Percentiles rank a stretch among this genome's conserved stretches.
Evolutionary conservation across 1,284 basidiomycete genomes (phyloP).

Genomic region (Coniophora puteana): DNA sequence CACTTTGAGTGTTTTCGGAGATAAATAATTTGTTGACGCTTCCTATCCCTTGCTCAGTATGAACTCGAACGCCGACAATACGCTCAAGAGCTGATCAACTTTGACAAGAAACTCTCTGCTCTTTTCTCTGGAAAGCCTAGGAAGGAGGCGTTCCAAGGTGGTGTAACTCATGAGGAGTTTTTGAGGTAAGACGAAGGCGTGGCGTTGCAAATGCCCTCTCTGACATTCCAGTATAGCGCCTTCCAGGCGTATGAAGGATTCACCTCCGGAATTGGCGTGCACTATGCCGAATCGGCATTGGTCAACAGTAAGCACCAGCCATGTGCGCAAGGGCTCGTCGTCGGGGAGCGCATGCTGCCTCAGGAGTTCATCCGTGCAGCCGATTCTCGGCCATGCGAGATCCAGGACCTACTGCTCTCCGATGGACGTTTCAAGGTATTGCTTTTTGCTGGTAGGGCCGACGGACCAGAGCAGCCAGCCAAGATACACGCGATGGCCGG

Average conservation of each 20-base stretch:
- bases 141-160: constrained; percentile 50
- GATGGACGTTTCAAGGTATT: constrained; percentile 72
- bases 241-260: constrained; percentile 59
- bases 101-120: constrained; percentile 72
- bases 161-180: constrained; percentile 69
- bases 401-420: constrained; percentile 67
- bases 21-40: not conserved
- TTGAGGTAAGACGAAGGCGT: constrained; percentile 40
- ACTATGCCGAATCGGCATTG: constrained; percentile 53
- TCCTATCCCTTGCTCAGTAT: constrained; percentile 45
- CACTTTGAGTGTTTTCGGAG: not conserved
- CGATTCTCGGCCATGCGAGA: constrained; percentile 56
- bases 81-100: constrained; percentile 77
- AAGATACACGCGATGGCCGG: constrained; percentile 42
- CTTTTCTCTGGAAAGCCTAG: constrained; percentile 77
- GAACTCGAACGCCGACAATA: constrained; percentile 70
- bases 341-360: constrained; percentile 60
- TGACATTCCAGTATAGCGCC: constrained; percentile 30
- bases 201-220: not conserved
- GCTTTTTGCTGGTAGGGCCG: constrained; percentile 58
- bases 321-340: constrained; percentile 37
- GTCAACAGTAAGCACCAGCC: constrained; percentile 42
- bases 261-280: constrained; percentile 63
- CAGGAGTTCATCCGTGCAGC: constrained; percentile 60
- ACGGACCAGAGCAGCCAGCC: constrained; percentile 33